Evolutionary conservation across 495 filamentous ascomycete genomes (phyloP).

Genomic region (Pseudevernia furfuracea): DNA sequence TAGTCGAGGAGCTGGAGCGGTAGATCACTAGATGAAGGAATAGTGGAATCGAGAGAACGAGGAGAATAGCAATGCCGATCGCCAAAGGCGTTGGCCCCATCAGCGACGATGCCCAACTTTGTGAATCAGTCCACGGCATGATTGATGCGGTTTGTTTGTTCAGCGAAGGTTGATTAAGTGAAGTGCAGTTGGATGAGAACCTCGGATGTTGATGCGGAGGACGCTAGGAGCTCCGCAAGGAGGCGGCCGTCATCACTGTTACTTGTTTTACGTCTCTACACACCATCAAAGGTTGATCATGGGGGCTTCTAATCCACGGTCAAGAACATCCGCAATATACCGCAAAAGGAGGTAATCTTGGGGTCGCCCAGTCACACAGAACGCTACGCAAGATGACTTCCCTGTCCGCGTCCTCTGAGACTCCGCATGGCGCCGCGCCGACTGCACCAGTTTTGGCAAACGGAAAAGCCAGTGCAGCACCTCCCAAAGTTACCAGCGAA

Average conservation of each 20-base stretch:
- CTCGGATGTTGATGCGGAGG: slow-evolving; percentile 1
- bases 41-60: slow-evolving; percentile 67
- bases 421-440: slow-evolving; percentile 14
- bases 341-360: background rate
- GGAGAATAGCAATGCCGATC: slow-evolving; percentile 57
- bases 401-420: slow-evolving; percentile 4
- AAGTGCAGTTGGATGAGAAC: background rate
- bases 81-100: slow-evolving; percentile 30
- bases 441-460: slow-evolving; percentile 34
- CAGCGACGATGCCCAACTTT: slow-evolving; percentile 24
- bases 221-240: slow-evolving; percentile 1
- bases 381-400: background rate
- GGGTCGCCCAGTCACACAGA: background rate
- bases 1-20: slow-evolving; percentile 52
- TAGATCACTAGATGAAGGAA: slow-evolving; percentile 73
- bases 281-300: background rate
- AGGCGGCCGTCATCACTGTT: background rate
- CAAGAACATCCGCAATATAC: background rate
- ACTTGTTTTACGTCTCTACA: background rate
- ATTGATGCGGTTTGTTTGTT: background rate
- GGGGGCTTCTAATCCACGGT: background rate
- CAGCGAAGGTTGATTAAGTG: background rate
- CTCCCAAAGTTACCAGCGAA: slow-evolving; percentile 49
- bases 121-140: slow-evolving; percentile 24
- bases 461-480: slow-evolving; percentile 50